Evolutionary conservation across 2,329 filamentous ascomycete species (phyloP).

Genomic region (Penicillium sclerotigenum): DNA sequence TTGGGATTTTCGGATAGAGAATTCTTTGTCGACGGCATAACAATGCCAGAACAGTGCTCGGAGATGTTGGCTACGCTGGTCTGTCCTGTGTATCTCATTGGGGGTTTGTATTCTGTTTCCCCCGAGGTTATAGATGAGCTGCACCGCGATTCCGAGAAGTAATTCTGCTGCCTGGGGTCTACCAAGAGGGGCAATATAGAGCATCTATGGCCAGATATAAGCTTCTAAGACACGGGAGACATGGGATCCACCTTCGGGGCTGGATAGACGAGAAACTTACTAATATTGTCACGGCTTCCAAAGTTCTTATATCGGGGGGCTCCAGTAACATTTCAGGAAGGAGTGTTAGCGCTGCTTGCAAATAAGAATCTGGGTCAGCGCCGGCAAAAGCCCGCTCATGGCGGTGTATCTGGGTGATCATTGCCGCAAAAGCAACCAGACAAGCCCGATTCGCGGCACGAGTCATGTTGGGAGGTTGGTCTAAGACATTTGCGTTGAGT

Average conservation of each 20-base stretch:
- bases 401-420: constrained; percentile 24
- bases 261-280: constrained; percentile 12
- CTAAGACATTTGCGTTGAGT: constrained; percentile 14
- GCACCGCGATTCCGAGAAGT: constrained; percentile 21
- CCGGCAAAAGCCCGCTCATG: constrained; percentile 19
- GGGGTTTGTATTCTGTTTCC: constrained; percentile 11
- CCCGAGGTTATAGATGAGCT: constrained; percentile 22
- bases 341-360: constrained; percentile 20
- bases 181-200: constrained; percentile 22
- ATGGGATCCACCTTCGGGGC: background rate
- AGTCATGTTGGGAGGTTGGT: constrained; percentile 6
- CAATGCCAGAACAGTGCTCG: constrained; percentile 27
- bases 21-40: constrained; percentile 24
- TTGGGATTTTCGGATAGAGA: constrained; percentile 20
- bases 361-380: constrained; percentile 23
- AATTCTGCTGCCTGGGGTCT: constrained; percentile 21
- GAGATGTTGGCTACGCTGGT: constrained; percentile 16
- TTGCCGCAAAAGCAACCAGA: constrained; percentile 24
- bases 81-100: background rate
- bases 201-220: constrained; percentile 7
- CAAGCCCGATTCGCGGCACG: constrained; percentile 17
- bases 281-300: constrained; percentile 22
- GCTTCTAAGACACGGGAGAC: background rate
- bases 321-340: constrained; percentile 24
- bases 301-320: constrained; percentile 12